These are phyloP conservation scores for Clausena lansium DNA, from an alignment of 345 rosid species.

Conservation along the genomic window DNA sequence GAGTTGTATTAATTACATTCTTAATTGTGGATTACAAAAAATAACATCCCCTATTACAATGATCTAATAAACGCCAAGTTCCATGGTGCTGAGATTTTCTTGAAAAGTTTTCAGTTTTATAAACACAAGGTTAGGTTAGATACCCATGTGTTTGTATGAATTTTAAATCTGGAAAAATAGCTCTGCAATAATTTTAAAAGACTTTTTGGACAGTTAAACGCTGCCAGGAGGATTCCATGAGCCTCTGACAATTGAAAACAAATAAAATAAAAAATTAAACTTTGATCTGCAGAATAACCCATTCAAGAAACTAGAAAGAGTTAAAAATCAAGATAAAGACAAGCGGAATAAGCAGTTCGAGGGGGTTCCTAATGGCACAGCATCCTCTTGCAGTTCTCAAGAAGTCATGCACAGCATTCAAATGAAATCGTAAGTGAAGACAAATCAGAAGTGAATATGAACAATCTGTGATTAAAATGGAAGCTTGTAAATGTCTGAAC, in stretches of 20 bases:
- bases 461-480: constrained; percentile 16
- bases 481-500: constrained; percentile 23
- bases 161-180: constrained; percentile 17
- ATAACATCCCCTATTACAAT: constrained; percentile 19
- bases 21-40: constrained; percentile 32
- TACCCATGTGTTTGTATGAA: constrained; percentile 23
- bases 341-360: background rate
- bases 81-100: constrained; percentile 22
- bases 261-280: background rate
- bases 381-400: constrained; percentile 25
- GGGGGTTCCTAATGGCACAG: background rate
- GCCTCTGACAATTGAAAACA: constrained; percentile 18
- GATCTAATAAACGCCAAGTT: constrained; percentile 16
- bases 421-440: constrained; percentile 22
- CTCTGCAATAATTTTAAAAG: background rate
- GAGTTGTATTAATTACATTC: constrained; percentile 31
- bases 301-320: background rate
- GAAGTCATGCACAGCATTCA: constrained; percentile 19
- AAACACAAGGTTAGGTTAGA: constrained; percentile 30
- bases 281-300: background rate
- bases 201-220: constrained; percentile 9
- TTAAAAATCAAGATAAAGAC: background rate
- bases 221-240: constrained; percentile 8
- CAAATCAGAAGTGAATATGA: constrained; percentile 29
- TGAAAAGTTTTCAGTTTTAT: constrained; percentile 22